phyloP scores from a whole-genome alignment of 208 protist species.

The Phytomonas sp. region DNA sequence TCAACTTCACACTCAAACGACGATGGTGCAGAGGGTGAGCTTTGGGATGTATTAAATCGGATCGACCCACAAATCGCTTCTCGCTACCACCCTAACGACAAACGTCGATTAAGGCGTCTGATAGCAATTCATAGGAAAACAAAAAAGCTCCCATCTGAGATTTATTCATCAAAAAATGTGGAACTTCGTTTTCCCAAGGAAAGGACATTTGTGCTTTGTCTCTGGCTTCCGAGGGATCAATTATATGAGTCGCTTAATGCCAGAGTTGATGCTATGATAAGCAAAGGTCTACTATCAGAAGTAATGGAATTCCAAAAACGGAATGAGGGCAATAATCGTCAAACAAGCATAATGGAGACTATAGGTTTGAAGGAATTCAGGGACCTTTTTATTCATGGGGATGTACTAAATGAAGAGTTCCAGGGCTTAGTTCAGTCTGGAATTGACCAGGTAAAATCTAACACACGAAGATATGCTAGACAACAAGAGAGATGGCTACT shows the following conservation, averaged over 20 bases:
- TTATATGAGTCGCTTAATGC: conserved; percentile 41
- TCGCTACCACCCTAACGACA: conserved; percentile 81
- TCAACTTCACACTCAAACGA: conserved; percentile 2
- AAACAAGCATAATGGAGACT: conserved; percentile 29
- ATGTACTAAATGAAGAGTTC: conserved; percentile 11
- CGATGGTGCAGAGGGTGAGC: conserved; percentile 5
- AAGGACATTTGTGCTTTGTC: conserved; percentile 65
- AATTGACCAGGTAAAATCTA: conserved; percentile 49
- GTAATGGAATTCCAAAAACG: conserved; percentile 23
- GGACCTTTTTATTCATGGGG: conserved; percentile 10
- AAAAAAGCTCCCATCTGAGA: conserved; percentile 37
- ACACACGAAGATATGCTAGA: conserved; percentile 70
- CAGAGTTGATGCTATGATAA: conserved; percentile 78
- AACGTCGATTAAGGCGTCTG: conserved; percentile 59
- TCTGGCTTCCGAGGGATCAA: conserved; percentile 19
- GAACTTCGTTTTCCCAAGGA: conserved; percentile 29
- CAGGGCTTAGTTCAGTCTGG: conserved; percentile 10
- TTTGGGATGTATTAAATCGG: conserved; percentile 46
- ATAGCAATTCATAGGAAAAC: conserved; percentile 64
- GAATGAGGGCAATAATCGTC: conserved; percentile 8
- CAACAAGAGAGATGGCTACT: conserved; percentile 74
- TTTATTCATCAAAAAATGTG: conserved; percentile 21
- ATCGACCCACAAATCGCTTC: conserved; percentile 61
- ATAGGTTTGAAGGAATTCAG: conserved; percentile 80
- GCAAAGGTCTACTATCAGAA: conserved; percentile 59